These are phyloP conservation scores for Aspergillus cejpii DNA, from an alignment of 2,329 filamentous ascomycete genomes.

Conservation along the genomic window DNA sequence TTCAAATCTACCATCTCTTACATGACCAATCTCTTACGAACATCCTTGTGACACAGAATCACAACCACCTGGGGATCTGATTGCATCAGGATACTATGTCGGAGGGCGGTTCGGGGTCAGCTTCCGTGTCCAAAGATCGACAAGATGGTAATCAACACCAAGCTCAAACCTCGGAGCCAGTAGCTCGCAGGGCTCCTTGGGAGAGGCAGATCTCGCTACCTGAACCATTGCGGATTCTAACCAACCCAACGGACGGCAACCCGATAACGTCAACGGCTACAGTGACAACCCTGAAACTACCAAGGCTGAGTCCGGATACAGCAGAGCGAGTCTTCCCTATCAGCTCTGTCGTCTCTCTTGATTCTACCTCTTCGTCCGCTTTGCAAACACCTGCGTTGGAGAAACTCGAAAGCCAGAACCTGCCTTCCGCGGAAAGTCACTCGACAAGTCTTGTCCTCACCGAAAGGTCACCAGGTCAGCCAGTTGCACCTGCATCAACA, in stretches of 20 bases:
- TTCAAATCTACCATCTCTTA: neutral
- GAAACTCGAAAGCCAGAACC: conserved; percentile 14
- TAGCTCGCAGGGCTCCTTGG: conserved; percentile 3
- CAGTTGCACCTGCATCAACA: neutral
- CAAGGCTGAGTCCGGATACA: conserved; percentile 25
- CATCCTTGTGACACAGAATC: neutral
- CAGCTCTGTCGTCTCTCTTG: conserved; percentile 66
- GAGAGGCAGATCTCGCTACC: conserved; percentile 13
- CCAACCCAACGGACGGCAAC: conserved; percentile 15
- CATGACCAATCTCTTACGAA: neutral
- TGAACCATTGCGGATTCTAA: conserved; percentile 19
- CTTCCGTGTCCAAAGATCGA: neutral
- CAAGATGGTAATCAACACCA: neutral
- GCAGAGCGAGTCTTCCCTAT: conserved; percentile 71
- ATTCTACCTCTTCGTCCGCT: conserved; percentile 40
- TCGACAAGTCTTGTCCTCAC: conserved; percentile 1
- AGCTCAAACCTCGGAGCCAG: neutral
- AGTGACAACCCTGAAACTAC: conserved; percentile 19
- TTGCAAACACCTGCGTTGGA: conserved; percentile 22
- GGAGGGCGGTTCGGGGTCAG: neutral
- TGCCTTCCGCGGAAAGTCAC: conserved; percentile 15
- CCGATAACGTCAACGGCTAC: conserved; percentile 10
- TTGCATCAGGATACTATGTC: neutral
- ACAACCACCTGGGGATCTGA: no score
- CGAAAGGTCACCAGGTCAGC: conserved; percentile 2